Evolutionary conservation across 352 stramenopile species (phyloP), one percentile per base, ranked within the genome.

Genomic region (Globisporangium viniferum): DNA sequence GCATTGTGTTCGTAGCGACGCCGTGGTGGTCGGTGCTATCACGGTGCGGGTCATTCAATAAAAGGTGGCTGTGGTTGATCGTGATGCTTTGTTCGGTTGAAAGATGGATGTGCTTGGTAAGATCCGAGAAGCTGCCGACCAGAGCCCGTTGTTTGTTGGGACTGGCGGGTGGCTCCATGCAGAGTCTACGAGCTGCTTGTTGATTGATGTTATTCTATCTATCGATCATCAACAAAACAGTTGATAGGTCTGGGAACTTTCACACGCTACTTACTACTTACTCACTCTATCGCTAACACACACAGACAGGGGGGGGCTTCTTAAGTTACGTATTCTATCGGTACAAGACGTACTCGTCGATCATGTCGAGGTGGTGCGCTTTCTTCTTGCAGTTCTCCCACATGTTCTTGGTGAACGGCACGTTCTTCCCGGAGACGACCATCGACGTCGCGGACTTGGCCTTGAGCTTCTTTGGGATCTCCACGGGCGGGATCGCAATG

Each of bases 331-430:
- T 8, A 46, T 68, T 39, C 63, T 78, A 72, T 71, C 75, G 64
- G 73, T 72, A 62, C 64, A 74, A 67, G 58, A 79, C 79, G 20
- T 70, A 78, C 67, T 86, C 78, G 62, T 76, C 69, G 65, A 86
- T 81, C 72, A 81, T 78, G 64, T 84, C 74, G 69, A 86, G 76
- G 73, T 80, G 74, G 53, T 76, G 71, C 39, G 62, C 54, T 61
- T 75, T 72, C 62, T 70, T 80, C 75, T 90, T 90, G 58, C 78
- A 71, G 53, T 84, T 89, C 70, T 89, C 76, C 80, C 80, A 90
- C 82, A 90, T 91, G 66, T 81, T 66, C 35, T 79, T 77, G 29
- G 80, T 88, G 71, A 85, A 86, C 18, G 82, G 80, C 68, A 91
- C 79, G 49, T 81, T 85, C 66, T 84, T 80, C 57, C 82, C 82